Evolutionary conservation across 768 basidiomycete genomes (phyloP).

Genomic region (Suillus tomentosus): DNA sequence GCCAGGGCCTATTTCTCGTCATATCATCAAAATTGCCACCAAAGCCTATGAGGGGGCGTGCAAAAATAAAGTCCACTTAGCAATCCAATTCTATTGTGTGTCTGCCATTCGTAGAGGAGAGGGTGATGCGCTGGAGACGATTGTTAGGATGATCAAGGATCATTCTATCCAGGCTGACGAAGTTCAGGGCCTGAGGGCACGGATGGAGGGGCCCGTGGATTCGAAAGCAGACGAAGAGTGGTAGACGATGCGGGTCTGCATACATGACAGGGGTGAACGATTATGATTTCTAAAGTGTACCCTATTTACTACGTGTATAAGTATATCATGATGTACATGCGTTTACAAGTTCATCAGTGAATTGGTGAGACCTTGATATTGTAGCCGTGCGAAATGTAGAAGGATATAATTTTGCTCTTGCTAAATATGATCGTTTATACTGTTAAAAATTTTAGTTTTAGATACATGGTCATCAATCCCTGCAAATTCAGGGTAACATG

Average conservation of each 20-base stretch:
- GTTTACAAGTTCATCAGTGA: too few species aligned
- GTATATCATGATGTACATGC: not conserved
- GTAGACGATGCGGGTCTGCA: not conserved
- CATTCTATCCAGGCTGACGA: conserved; percentile 12
- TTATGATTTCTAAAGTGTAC: not conserved
- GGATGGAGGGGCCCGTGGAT: not conserved
- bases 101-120: not conserved
- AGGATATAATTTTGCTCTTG: too few species aligned
- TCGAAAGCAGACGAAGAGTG: conserved; percentile 8
- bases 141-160: conserved; percentile 9
- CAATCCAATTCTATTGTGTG: not conserved
- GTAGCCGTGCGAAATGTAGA: too few species aligned
- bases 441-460: too few species aligned
- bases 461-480: too few species aligned
- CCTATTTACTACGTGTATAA: not conserved
- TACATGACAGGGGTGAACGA: not conserved
- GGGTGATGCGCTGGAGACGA: conserved; percentile 10
- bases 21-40: conserved; percentile 9
- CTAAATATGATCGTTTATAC: too few species aligned
- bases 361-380: too few species aligned
- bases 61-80: conserved; percentile 8
- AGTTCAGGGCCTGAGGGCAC: conserved; percentile 7
- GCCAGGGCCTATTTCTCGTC: conserved; percentile 9
- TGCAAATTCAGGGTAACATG: too few species aligned
- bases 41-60: conserved; percentile 9